Base-by-base conservation (phyloP, 108 stramenopile genomes). In the Stephanodiscus triporus region DNA sequence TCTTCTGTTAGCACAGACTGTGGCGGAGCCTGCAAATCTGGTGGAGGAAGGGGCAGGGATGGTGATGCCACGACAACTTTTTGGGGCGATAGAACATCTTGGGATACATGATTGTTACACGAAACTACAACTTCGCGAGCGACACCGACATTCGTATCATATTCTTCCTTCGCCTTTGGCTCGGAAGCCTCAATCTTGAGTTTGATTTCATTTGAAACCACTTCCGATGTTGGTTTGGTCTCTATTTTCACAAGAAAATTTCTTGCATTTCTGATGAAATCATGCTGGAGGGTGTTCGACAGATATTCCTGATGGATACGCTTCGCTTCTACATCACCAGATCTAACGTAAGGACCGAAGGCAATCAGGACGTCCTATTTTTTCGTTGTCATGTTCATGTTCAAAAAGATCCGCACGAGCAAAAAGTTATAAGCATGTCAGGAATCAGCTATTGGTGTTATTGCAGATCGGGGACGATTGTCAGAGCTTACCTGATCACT, bases 271-370 rank as follows among this genome's bases (percentile, higher is more conserved):
- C 73, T 56, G 49, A 93, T 59, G 64, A 93, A 90, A 20, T 83
- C 68, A 55, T 68, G 60, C 51, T 90, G 87, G 57, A 85, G 66
- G 32, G 61, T 73, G 34, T 66, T 50, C 10, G 77, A 38, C 62
- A 87, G 84, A 69, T 89, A 90, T 9, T 55, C 32, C 78, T 89
- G 85, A 68, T 93, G 91, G 32, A 93, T 89, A n/a, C 36, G 22
- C 16, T 75, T 60, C 11, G 91, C 91, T 45, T 85, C 65, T 34
- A 75, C 26, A 72, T 90, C 66, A 56, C 87, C 87, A 40, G 77
- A 63, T 57, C 87, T 85, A 29, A 93, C 79, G 51, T 85, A 86
- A 4, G 88, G 87, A 68, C 88, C 86, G 53, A 91, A 91, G 3
- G 84, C 82, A 53, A 91, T 88, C 62, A 91, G 69, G 7, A 91